Percentiles rank a stretch among this genome's conserved stretches.
Evolutionary conservation across 768 basidiomycete species (phyloP).

Genomic region (Cystofilobasidium bisporidii): DNA sequence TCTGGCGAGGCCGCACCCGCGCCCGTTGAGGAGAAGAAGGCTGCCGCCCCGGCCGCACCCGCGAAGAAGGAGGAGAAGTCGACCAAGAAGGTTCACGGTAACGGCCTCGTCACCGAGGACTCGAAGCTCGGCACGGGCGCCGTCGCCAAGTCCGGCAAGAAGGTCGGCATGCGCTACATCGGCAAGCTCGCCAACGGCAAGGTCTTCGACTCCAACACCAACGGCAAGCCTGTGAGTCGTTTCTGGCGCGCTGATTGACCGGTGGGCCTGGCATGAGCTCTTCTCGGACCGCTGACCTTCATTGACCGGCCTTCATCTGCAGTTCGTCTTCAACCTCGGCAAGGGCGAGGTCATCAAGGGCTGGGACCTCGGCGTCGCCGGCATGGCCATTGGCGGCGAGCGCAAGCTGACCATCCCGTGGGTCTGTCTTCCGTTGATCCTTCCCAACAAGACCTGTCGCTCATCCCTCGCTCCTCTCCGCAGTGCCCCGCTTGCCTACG

Average conservation of each 20-base stretch:
- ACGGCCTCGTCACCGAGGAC: constrained; percentile 67
- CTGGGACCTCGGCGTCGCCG: constrained; percentile 88
- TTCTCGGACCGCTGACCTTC: neutral
- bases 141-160: constrained; percentile 73
- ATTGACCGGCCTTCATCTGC: constrained; percentile 46
- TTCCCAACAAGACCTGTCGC: too few relatives aligned
- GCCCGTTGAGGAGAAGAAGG: constrained; percentile 30
- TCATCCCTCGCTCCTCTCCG: neutral
- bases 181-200: constrained; percentile 50
- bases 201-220: constrained; percentile 64
- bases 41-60: constrained; percentile 23
- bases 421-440: constrained; percentile 49
- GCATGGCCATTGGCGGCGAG: constrained; percentile 84
- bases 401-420: constrained; percentile 67
- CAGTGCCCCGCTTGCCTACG: constrained; percentile 45
- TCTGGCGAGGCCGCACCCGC: constrained; percentile 44
- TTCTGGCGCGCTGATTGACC: too few relatives aligned
- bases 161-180: constrained; percentile 78
- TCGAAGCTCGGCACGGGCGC: constrained; percentile 71
- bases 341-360: constrained; percentile 81
- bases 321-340: constrained; percentile 58
- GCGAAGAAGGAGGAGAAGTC: constrained; percentile 37
- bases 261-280: too few relatives aligned
- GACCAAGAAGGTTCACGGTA: constrained; percentile 34
- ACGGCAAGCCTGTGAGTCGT: constrained; percentile 58